Evolutionary conservation across 805 yeast genomes (phyloP), one percentile per base, ranked within the genome.

Genomic region (Saturnispora sanitii): DNA sequence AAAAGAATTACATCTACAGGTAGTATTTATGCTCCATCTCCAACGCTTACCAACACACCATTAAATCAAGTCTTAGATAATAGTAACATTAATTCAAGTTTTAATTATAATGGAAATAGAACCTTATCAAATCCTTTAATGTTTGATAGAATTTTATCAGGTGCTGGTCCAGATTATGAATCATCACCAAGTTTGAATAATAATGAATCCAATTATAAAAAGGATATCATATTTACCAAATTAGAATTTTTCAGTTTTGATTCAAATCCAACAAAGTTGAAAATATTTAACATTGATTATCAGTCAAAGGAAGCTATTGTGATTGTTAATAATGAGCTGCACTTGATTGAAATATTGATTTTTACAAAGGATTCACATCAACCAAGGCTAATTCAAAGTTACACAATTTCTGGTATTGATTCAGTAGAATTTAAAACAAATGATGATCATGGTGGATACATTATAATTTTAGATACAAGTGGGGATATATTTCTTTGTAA

Each of bases 141-240:
- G 9, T 56, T 61, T 45, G 71, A 68, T 48, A 54, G 74, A 54
- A 61, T 69, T 71, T 64, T 69, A 1, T 66, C 72, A 0, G 68
- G 61, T 47, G 54, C 52, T 15, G 65, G 61, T 19, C 39, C 45
- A 6, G 49, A 46, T n/a, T 46, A 56, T 2, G 12, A 25, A 4
- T 23, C 38, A 7, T 29, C 22, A 46, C 4, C 32, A 3, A 39
- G 27, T 22, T 18, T 28, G 18, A 11, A 33, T 16, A 75, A 67
- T 27, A 46, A 58, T 27, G 30, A 27, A 5, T 54, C 62, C 5
- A 48, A 55, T 4, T 55, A 74, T 18, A 62, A 76, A 30, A 83
- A 81, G 49, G 94, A 85, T 55, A 69, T 80, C 51, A 77, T 80
- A n/a, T 61, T 84, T 45, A 75, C 87, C 0, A 73, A 71, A 51